A percentile compares a stretch with the other conserved stretches of the same genome.
These are phyloP conservation scores for Hibiscus trionum DNA, from an alignment of 345 rosid genomes.

Conservation along the genomic window DNA sequence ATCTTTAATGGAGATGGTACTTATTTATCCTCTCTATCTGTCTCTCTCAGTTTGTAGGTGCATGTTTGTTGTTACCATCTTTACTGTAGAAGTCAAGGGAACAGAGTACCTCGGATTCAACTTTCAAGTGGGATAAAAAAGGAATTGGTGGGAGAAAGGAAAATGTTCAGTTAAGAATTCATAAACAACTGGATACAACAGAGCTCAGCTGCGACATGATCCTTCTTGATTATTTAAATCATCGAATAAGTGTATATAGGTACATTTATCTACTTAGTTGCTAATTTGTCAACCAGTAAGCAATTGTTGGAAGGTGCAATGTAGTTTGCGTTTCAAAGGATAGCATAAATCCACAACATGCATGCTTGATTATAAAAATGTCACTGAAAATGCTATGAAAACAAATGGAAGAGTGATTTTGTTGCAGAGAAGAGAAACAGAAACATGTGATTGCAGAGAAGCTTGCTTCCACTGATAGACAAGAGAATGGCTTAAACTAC, in stretches of 20 bases:
- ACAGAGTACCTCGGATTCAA: constrained; percentile 41
- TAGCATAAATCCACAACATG: too few species aligned
- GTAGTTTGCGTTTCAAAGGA: background rate
- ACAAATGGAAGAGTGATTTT: constrained; percentile 6
- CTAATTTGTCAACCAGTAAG: constrained; percentile 43
- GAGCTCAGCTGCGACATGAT: too few species aligned
- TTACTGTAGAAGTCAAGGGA: constrained; percentile 26
- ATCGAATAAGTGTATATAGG: constrained; percentile 14
- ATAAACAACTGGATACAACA: too few species aligned
- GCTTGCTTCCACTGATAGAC: too few species aligned
- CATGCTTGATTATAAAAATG: background rate
- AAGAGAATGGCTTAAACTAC: too few species aligned
- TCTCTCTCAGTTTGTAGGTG: background rate
- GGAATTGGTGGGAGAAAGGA: constrained; percentile 52
- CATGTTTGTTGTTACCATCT: background rate
- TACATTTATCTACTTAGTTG: background rate
- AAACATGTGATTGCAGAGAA: too few species aligned
- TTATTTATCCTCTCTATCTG: too few species aligned
- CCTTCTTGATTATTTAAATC: constrained; percentile 37
- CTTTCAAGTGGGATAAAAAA: constrained; percentile 75
- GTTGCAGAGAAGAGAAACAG: background rate
- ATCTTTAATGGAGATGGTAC: too few species aligned
- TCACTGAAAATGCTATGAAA: constrained; percentile 10
- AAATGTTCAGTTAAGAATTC: constrained; percentile 27
- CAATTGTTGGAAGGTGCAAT: constrained; percentile 80